phyloP scores from a whole-genome alignment of 2,329 filamentous ascomycete genomes.

The Cyphellophora attinorum region DNA sequence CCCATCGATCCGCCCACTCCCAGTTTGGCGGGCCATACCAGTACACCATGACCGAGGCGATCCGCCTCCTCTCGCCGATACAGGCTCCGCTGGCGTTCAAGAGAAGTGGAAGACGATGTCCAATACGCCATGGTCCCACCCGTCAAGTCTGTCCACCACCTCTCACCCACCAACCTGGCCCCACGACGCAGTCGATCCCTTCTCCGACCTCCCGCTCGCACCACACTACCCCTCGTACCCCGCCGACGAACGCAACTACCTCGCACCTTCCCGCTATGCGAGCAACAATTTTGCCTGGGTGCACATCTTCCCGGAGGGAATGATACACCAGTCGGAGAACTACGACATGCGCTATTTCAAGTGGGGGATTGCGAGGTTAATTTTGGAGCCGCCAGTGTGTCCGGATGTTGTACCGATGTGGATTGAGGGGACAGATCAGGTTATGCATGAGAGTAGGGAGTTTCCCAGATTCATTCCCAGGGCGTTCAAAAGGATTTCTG shows the following conservation, averaged over 20 bases:
- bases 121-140: slow-evolving; percentile 6
- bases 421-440: slow-evolving; percentile 75
- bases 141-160: slow-evolving; percentile 3
- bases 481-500: slow-evolving; percentile 56
- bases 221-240: slow-evolving; percentile 40
- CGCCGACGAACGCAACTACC: slow-evolving; percentile 55
- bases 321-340: slow-evolving; percentile 67
- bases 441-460: slow-evolving; percentile 75
- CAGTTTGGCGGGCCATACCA: slow-evolving; percentile 78
- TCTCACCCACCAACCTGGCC: slow-evolving; percentile 44
- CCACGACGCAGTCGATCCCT: slow-evolving; percentile 39
- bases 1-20: slow-evolving; percentile 72
- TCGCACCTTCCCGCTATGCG: slow-evolving; percentile 62
- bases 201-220: slow-evolving; percentile 33
- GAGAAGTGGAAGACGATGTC: no score
- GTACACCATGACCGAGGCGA: slow-evolving; percentile 74
- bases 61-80: slow-evolving; percentile 63
- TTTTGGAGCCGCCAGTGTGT: slow-evolving; percentile 78
- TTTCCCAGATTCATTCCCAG: slow-evolving; percentile 78
- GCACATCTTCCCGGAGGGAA: slow-evolving; percentile 92
- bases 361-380: slow-evolving; percentile 86
- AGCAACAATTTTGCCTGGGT: slow-evolving; percentile 71
- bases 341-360: slow-evolving; percentile 91
- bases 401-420: slow-evolving; percentile 91
- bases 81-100: slow-evolving; percentile 33